Base-by-base conservation (phyloP, 1,139 yeast genomes). In the Insectozyma bohioensis region DNA sequence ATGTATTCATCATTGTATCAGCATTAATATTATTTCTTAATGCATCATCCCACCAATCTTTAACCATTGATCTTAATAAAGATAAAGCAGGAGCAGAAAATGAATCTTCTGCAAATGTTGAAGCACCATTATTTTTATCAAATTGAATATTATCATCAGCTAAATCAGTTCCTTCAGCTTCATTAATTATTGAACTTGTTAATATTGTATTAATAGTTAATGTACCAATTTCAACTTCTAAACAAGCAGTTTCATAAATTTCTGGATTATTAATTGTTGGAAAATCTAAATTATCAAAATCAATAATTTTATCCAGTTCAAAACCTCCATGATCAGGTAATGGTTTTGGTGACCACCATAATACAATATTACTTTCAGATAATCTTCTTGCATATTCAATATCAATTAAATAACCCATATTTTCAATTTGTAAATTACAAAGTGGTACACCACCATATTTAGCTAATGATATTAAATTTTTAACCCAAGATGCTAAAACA, bases 31-130 rank as follows among this genome's bases (percentile, higher is more conserved):
- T 75, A 40, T 78, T 78, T 20, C 69, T 67, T 36, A 85, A 61
- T 0, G 97, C 97, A 51, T 81, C 85, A 51, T 87, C 95, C 97
- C 97, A 92, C 96, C 97, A 87, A 26, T 73, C 80, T 48, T 83
- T 86, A 6, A 94, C 84, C 75, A 92, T 67, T 4, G 72, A 58
- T 51, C 95, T 75, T 39, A 94, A 68, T 1, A 84, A 82, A 11
- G 70, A 57, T 40, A 92, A 64, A 1, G 96, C 86, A 1, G 86
- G 79, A 0, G 80, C 70, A n/a, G 90, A 81, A 48, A 90, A 88
- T 0, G 95, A 76, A 54, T 83, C 88, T 46, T 78, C 82, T 4
- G 88, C 83, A 48, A 78, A 78, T 28, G 72, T 75, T 13, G 76
- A 67, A 4, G 72, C 63, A 5, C 77, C 77, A 37, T 69, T 69